phyloP scores from a whole-genome alignment of 106 monocot species.

The Agapanthus africanus region DNA sequence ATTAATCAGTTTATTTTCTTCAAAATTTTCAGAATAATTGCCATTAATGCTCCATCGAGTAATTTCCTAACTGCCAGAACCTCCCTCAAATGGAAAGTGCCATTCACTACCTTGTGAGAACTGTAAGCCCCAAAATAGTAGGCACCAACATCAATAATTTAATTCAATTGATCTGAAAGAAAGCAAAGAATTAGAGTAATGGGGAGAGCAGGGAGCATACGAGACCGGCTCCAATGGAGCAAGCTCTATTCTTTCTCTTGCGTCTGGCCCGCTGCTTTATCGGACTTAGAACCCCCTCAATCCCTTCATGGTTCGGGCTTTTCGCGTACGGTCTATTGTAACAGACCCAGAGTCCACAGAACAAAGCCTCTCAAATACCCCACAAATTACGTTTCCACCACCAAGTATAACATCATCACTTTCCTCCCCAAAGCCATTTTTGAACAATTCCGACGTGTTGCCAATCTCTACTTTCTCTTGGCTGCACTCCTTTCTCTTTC shows the following conservation, averaged over 20 bases:
- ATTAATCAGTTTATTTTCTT: background rate
- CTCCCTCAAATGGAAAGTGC: background rate
- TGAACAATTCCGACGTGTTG: conserved; percentile 90
- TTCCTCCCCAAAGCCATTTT: conserved; percentile 88
- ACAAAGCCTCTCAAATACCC: conserved; percentile 41
- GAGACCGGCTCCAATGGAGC: conserved; percentile 49
- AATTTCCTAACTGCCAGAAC: background rate
- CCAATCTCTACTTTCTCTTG: conserved; percentile 85
- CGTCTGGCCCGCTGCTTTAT: conserved; percentile 18
- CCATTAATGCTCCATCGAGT: background rate
- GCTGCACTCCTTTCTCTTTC: conserved; percentile 66
- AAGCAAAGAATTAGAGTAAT: background rate
- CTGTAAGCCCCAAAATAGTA: no score
- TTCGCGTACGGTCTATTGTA: conserved; percentile 33
- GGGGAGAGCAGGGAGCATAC: background rate
- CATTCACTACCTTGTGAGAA: background rate
- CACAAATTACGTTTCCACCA: conserved; percentile 64
- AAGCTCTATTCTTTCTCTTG: conserved; percentile 50
- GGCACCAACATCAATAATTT: background rate
- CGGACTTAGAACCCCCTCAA: conserved; percentile 15
- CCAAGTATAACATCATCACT: conserved; percentile 86
- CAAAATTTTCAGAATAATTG: no score
- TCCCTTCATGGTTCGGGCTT: conserved; percentile 63
- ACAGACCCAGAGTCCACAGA: conserved; percentile 12
- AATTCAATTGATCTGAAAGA: background rate